Evolutionary conservation across 495 filamentous ascomycete species (phyloP), one percentile per base, ranked within the genome.

Genomic region (Cenococcum geophilum): DNA sequence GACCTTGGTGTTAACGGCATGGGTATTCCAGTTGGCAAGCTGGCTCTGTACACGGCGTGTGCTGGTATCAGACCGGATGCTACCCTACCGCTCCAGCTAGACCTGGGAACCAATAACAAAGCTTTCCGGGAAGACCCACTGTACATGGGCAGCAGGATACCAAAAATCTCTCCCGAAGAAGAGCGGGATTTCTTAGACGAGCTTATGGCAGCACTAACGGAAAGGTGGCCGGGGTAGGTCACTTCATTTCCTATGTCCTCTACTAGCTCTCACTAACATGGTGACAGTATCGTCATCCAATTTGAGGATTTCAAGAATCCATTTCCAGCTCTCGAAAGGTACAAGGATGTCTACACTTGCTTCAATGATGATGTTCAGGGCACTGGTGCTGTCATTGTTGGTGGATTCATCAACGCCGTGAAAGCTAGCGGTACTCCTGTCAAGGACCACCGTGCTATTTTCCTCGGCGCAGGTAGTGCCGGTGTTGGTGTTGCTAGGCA

Each of bases 361-460:
- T 98, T 98, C 83, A 98, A 98, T 70, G 93, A 98, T 70, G 93
- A 98, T 70, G 92, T 98, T 71, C 93, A 97, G 80, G 93, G 93
- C 68, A 98, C 93, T 67, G 93, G 93, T 62, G 91, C 93, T 63
- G 93, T 98, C 64, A 89, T 97, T 60, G 81, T 97, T 43, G 91
- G 83, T 42, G 93, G 93, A 78, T 89, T 97, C 68, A 96, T 97
- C 73, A 92, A 88, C 70, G 93, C 91, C 45, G 90, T 97, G 49
- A 92, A 89, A 74, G 83, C 86, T n/a, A 89, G 90, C 20, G 86
- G 86, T 35, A 81, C 95, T 40, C 89, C 91, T 37, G 80, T 91
- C 64, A 87, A 91, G 75, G 89, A 96, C 64, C 93, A 98, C 72
- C 88, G 86, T 52, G 87, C 95, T 37, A 91, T 98, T 49, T 98